Evolutionary conservation across 2,329 filamentous ascomycete species (phyloP), one percentile per base, ranked within the genome.

Genomic region (Aaosphaeria arxii): DNA sequence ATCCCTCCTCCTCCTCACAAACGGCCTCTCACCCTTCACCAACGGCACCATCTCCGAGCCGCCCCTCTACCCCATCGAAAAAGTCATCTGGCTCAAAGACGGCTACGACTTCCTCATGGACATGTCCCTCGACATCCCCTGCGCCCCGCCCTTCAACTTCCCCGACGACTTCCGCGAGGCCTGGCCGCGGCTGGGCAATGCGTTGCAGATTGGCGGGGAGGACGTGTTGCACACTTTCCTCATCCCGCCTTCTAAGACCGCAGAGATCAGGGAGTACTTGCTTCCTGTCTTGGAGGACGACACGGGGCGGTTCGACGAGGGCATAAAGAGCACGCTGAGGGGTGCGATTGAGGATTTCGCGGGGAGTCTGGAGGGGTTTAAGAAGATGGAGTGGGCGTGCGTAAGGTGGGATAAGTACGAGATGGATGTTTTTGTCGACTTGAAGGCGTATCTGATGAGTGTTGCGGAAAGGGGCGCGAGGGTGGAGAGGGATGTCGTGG

Each of bases 11-110:
- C 17, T 24, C 17, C 17, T 24, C 17, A 24, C 17, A 24, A 24
- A 24, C 17, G 17, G 17, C 4, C 78, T 79, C 61, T 77, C 75
- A 43, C 78, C 66, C 56, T 77, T 74, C 41, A 78, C 62, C 13
- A 78, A 71, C 54, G 66, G 69, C 11, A 76, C 76, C 57, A 73
- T 78, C 47, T 78, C 69, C 65, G 77, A 79, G 49, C 67, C 60
- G 31, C 64, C 65, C 44, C 71, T 73, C 13, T 73, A 69, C 30
- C 74, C 70, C 48, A 77, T 73, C 57, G 79, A 59, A 58, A 78
- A 79, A 6, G 71, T 70, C 24, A 77, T 75, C 7, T 24, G 17
- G 17, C 17, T 24, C 17, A 24, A 24, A 24, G 17, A 77, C 74
- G 63, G 77, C 74, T 33, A 75, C 76, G 29, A 79, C 70, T 58